These are phyloP conservation scores for Boletellus ananas DNA, from an alignment of 768 basidiomycete genomes.

Conservation along the genomic window DNA sequence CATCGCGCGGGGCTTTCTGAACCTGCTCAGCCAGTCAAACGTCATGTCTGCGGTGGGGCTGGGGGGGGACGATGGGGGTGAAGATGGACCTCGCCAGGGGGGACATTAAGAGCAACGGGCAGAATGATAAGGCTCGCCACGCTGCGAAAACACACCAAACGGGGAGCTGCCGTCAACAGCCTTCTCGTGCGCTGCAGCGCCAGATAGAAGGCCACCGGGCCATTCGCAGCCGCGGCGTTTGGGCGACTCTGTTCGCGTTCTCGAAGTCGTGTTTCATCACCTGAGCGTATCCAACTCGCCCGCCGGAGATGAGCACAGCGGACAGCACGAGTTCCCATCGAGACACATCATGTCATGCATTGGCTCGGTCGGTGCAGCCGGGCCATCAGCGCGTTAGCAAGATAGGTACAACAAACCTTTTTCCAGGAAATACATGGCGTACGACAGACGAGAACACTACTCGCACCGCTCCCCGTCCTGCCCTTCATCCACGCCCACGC, in stretches of 20 bases:
- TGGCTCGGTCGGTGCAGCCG: conserved; percentile 15
- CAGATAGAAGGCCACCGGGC: conserved; percentile 33
- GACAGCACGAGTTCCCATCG: conserved; percentile 17
- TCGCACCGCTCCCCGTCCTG: conserved; percentile 24
- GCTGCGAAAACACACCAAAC: conserved; percentile 23
- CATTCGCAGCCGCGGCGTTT: conserved; percentile 29
- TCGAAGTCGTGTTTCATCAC: conserved; percentile 30
- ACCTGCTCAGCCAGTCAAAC: conserved; percentile 26
- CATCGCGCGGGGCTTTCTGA: conserved; percentile 15
- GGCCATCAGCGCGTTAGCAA: conserved; percentile 24
- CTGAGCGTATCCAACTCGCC: conserved; percentile 17
- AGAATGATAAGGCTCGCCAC: conserved; percentile 27
- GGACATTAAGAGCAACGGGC: conserved; percentile 28
- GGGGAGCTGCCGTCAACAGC: conserved; percentile 21
- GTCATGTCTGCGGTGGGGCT: conserved; percentile 15
- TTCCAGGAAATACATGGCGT: conserved; percentile 25
- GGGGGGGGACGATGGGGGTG: conserved; percentile 12
- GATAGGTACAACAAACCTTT: conserved; percentile 29
- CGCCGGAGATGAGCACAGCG: conserved; percentile 26
- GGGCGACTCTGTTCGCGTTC: conserved; percentile 22
- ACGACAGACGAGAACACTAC: conserved; percentile 23
- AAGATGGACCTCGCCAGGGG: conserved; percentile 8
- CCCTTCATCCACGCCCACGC: conserved; percentile 10
- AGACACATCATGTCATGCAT: conserved; percentile 21
- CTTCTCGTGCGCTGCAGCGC: conserved; percentile 27